Percentiles rank a stretch among this genome's conserved stretches.
These are phyloP conservation scores for Calocybe gangraenosa DNA, from an alignment of 768 basidiomycete genomes.

Conservation along the genomic window DNA sequence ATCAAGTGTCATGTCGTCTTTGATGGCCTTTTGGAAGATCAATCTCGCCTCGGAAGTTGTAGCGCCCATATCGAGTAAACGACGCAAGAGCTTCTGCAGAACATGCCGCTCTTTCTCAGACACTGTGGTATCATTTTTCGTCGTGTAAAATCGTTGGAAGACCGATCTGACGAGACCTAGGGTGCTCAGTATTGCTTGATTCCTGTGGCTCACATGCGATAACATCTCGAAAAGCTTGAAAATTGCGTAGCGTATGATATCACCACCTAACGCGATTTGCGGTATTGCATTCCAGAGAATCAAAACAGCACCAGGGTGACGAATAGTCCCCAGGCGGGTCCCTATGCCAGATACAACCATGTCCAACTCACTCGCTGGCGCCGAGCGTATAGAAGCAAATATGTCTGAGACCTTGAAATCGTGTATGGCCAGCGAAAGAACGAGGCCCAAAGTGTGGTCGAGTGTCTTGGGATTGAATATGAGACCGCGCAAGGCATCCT, in stretches of 20 bases:
- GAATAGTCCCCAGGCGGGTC: constrained; percentile 45
- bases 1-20: constrained; percentile 48
- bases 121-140: constrained; percentile 18
- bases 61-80: constrained; percentile 74
- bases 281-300: constrained; percentile 51
- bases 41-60: constrained; percentile 57
- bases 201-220: constrained; percentile 57
- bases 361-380: constrained; percentile 34
- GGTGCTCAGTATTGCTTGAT: constrained; percentile 62
- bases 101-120: constrained; percentile 50
- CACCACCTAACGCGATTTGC: constrained; percentile 29
- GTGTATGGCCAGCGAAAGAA: constrained; percentile 63
- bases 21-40: constrained; percentile 58
- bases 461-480: constrained; percentile 41
- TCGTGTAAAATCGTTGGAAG: constrained; percentile 41
- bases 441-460: constrained; percentile 58
- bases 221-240: constrained; percentile 64
- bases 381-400: constrained; percentile 44
- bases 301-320: constrained; percentile 56
- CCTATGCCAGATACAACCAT: constrained; percentile 36
- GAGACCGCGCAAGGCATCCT: constrained; percentile 53
- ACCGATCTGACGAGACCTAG: constrained; percentile 51
- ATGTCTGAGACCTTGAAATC: constrained; percentile 56
- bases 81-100: constrained; percentile 57
- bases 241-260: constrained; percentile 44